Evolutionary conservation across 805 yeast genomes (phyloP).

Genomic region (Teunomyces pallodes): DNA sequence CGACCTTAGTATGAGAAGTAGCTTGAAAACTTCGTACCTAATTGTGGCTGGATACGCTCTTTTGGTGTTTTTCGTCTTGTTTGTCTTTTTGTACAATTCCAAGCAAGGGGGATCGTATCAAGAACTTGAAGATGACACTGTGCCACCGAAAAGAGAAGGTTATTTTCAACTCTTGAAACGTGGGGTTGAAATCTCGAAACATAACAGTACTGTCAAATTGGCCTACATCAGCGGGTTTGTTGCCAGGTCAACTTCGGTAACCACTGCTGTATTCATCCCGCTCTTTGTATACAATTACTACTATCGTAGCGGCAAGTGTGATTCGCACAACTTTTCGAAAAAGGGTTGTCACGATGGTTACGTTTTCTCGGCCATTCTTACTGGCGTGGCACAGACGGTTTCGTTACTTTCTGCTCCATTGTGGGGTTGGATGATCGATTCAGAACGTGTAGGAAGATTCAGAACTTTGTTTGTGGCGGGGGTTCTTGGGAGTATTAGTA

Average conservation of each 20-base stretch:
- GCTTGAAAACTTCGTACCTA: slow-evolving; percentile 48
- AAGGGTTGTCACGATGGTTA: slow-evolving; percentile 60
- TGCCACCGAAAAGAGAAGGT: neutral
- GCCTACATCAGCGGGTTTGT: slow-evolving; percentile 63
- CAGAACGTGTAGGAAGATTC: slow-evolving; percentile 25
- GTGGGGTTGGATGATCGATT: slow-evolving; percentile 59
- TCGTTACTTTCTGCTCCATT: slow-evolving; percentile 62
- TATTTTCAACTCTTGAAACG: slow-evolving; percentile 2
- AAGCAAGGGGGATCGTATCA: slow-evolving; percentile 11
- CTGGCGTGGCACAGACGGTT: slow-evolving; percentile 62
- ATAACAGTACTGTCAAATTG: slow-evolving; percentile 13
- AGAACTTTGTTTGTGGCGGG: slow-evolving; percentile 36
- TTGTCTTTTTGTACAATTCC: slow-evolving; percentile 45
- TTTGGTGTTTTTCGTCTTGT: slow-evolving; percentile 36
- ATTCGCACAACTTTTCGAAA: slow-evolving; percentile 14
- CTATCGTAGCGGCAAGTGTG: slow-evolving; percentile 49
- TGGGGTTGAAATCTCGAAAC: slow-evolving; percentile 12
- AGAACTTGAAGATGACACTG: neutral
- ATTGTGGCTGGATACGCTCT: slow-evolving; percentile 46
- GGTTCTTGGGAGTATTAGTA: slow-evolving; percentile 43
- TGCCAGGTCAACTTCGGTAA: slow-evolving; percentile 61
- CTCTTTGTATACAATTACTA: slow-evolving; percentile 58
- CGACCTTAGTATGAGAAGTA: slow-evolving; percentile 31
- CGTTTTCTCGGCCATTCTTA: slow-evolving; percentile 61
- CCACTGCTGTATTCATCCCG: slow-evolving; percentile 60